Percentiles rank a stretch among this genome's conserved stretches.
These are phyloP conservation scores for Pichia deserticola DNA, from an alignment of 805 yeast species.

Conservation along the genomic window DNA sequence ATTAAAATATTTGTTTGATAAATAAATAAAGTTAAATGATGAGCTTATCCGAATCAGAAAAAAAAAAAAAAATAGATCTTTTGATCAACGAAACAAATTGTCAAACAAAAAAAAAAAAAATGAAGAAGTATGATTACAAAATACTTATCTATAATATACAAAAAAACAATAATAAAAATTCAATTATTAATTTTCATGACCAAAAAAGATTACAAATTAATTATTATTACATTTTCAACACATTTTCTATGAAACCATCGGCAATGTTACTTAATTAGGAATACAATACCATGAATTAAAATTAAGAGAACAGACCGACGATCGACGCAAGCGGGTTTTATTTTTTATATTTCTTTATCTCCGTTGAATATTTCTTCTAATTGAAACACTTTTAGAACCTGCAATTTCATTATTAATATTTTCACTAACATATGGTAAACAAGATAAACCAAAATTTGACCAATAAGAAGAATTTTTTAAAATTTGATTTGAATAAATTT, in stretches of 20 bases:
- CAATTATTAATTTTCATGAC: background rate
- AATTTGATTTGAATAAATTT: conserved; percentile 14
- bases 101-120: no score
- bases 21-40: no score
- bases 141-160: no score
- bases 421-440: conserved; percentile 34
- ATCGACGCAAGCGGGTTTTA: no score
- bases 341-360: conserved; percentile 6
- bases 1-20: no score
- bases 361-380: conserved; percentile 41
- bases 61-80: no score
- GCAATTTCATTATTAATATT: conserved; percentile 27
- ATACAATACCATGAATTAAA: no score
- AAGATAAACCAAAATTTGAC: conserved; percentile 4
- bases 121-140: background rate
- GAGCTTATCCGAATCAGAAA: background rate
- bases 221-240: no score
- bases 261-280: no score
- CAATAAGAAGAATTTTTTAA: background rate
- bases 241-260: background rate
- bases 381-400: conserved; percentile 43
- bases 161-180: background rate
- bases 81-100: no score
- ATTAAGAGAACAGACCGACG: no score
- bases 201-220: background rate